These are phyloP conservation scores for Macrolepiota fuliginosa DNA, from an alignment of 768 basidiomycete species.

Conservation along the genomic window DNA sequence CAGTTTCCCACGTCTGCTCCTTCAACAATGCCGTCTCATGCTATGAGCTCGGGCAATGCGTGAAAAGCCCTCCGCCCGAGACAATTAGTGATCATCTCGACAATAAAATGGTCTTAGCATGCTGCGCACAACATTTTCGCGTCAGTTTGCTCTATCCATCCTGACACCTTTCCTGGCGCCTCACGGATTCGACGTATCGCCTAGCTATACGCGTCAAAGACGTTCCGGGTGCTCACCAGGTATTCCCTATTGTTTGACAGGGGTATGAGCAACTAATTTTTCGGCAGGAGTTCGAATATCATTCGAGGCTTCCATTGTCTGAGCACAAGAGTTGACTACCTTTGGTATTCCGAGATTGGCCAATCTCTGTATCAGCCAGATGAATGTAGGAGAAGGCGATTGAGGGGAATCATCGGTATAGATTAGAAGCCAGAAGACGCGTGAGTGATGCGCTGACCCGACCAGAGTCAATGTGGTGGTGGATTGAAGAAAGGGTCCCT, in stretches of 20 bases:
- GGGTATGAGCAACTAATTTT: neutral
- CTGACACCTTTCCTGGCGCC: too few relatives aligned
- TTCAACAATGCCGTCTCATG: neutral
- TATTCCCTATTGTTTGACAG: neutral
- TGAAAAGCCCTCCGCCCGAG: neutral
- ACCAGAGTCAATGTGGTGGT: neutral
- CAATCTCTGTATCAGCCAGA: neutral
- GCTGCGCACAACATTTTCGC: too few relatives aligned
- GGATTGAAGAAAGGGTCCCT: neutral
- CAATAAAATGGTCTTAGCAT: neutral
- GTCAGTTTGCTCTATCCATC: too few relatives aligned
- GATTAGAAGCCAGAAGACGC: neutral
- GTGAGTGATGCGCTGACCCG: neutral
- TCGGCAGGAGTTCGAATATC: neutral
- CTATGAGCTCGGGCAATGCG: neutral
- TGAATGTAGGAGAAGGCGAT: neutral
- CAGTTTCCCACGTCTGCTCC: slow-evolving; percentile 3
- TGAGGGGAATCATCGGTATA: neutral
- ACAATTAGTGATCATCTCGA: neutral
- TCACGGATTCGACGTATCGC: too few relatives aligned
- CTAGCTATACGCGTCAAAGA: too few relatives aligned
- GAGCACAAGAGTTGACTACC: neutral
- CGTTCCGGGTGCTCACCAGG: neutral
- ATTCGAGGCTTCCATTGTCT: neutral
- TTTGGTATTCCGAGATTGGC: neutral